These are phyloP conservation scores for Aspergillus sp. DNA, from an alignment of 2,329 filamentous ascomycete species.

Conservation along the genomic window DNA sequence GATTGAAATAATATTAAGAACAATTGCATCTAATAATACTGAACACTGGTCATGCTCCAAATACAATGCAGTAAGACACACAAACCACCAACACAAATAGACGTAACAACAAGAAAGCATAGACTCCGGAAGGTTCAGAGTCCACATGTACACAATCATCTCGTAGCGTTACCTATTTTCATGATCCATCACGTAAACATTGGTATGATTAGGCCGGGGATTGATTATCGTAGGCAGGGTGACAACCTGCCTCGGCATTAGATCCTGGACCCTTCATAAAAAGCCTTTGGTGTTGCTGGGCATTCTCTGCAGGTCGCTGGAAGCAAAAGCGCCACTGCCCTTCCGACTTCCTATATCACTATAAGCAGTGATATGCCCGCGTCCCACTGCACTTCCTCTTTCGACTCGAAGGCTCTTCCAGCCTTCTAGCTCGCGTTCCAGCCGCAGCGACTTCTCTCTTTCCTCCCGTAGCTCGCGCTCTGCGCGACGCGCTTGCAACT, in stretches of 20 bases:
- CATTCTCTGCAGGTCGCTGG: slow-evolving; percentile 61
- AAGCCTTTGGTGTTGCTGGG: slow-evolving; percentile 78
- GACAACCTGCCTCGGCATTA: slow-evolving; percentile 13
- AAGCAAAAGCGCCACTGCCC: slow-evolving; percentile 37
- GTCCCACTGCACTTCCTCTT: slow-evolving; percentile 42
- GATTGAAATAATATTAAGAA: not conserved
- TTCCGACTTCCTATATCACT: slow-evolving; percentile 41
- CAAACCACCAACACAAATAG: not conserved
- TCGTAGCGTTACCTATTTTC: slow-evolving; percentile 11
- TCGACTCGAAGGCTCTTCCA: slow-evolving; percentile 72
- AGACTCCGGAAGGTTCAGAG: not conserved
- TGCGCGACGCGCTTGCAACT: slow-evolving; percentile 77
- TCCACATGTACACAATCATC: slow-evolving; percentile 1
- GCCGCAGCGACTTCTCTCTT: slow-evolving; percentile 70
- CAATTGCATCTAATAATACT: not conserved
- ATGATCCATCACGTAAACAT: slow-evolving; percentile 12
- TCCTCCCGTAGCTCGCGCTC: slow-evolving; percentile 90
- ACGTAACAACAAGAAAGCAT: not conserved
- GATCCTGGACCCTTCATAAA: slow-evolving; percentile 45
- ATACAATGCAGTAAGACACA: not conserved
- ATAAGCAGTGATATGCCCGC: slow-evolving; percentile 28
- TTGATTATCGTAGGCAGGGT: slow-evolving; percentile 12
- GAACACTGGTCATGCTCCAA: not conserved
- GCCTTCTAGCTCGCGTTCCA: slow-evolving; percentile 86
- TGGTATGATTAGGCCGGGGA: slow-evolving; percentile 5